Evolutionary conservation across 768 basidiomycete genomes (phyloP).

Genomic region (Tubosaeta sp.): DNA sequence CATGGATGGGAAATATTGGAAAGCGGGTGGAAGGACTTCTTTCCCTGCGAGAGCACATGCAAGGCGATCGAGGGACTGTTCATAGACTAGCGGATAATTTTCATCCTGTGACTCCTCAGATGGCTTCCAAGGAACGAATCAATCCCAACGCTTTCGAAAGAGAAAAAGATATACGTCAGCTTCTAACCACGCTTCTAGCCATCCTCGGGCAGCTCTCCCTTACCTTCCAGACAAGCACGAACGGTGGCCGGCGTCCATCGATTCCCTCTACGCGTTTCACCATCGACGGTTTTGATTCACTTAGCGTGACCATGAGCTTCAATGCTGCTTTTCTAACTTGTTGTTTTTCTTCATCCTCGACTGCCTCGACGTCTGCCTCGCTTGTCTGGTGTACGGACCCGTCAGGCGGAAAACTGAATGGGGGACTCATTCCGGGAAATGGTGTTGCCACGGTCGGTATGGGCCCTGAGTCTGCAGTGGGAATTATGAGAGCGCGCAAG

Average conservation of each 20-base stretch:
- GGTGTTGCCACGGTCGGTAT: slow-evolving; percentile 50
- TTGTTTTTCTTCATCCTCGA: slow-evolving; percentile 58
- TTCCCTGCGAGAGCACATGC: slow-evolving; percentile 78
- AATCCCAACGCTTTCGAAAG: background rate
- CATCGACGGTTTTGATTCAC: slow-evolving; percentile 68
- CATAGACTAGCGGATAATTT: slow-evolving; percentile 69
- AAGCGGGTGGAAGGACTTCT: slow-evolving; percentile 71
- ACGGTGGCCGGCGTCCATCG: slow-evolving; percentile 69
- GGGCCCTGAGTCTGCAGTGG: slow-evolving; percentile 49
- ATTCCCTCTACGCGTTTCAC: slow-evolving; percentile 53
- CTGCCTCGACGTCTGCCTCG: slow-evolving; percentile 33
- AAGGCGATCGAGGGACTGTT: slow-evolving; percentile 77
- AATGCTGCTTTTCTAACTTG: slow-evolving; percentile 69
- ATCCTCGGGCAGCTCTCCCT: slow-evolving; percentile 73
- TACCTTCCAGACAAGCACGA: slow-evolving; percentile 74
- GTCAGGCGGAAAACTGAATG: slow-evolving; percentile 40
- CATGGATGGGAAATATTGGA: slow-evolving; percentile 69
- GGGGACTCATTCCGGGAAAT: slow-evolving; percentile 31
- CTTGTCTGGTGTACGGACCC: slow-evolving; percentile 26
- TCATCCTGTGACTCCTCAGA: slow-evolving; percentile 59
- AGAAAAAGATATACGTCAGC: slow-evolving; percentile 53
- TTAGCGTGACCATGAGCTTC: slow-evolving; percentile 78
- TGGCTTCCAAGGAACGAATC: slow-evolving; percentile 39
- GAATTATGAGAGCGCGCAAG: slow-evolving; percentile 67
- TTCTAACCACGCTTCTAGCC: slow-evolving; percentile 56